Base-by-base conservation (phyloP, 306 rosid genomes). In the Sindora glabra region DNA sequence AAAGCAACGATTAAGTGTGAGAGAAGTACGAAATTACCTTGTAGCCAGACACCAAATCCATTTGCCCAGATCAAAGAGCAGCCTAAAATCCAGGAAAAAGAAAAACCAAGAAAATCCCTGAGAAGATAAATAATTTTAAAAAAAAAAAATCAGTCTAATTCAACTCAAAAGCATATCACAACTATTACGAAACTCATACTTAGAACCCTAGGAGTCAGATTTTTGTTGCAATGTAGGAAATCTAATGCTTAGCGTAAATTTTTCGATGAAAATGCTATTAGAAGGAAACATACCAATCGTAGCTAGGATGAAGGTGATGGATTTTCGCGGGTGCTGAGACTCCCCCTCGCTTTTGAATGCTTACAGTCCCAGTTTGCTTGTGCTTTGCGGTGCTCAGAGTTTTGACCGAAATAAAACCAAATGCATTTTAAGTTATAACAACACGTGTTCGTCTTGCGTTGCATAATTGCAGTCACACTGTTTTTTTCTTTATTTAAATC, bases 31-130 rank as follows among this genome's bases (percentile, higher is more conserved):
- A 32, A 44, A 9, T 47, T 72, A 90, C 94, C 97, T 94, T 94
- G 76, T 94, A 94, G 58, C 97, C 86, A 77, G 96, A 89, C 62
- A 84, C 81, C 83, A 94, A 86, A 89, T 94, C 94, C 99, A 94
- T 94, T 27, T 25, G 66, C 74, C 56, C n/a, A 10, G 67, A 77
- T 66, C 58, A 70, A 40, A 49, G 47, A 67, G 14, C 24, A 52
- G 46, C 15, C 8, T 68, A 42, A 52, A 72, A 51, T 72, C 67
- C 82, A 56, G 46, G 40, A 59, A 49, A 52, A 46, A 40, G 24
- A 41, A 18, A 5, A 8, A 19, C 19, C 10, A 3, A 39, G 56
- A 52, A 46, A 42, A 60, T 8, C 18, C 30, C 16, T 6, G 23
- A 26, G 27, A 7, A 56, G 34, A 59, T 12, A 15, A 12, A 36